Conservation (phyloP, 1,284 basidiomycete genomes). For the Schizophyllum commune region DNA sequence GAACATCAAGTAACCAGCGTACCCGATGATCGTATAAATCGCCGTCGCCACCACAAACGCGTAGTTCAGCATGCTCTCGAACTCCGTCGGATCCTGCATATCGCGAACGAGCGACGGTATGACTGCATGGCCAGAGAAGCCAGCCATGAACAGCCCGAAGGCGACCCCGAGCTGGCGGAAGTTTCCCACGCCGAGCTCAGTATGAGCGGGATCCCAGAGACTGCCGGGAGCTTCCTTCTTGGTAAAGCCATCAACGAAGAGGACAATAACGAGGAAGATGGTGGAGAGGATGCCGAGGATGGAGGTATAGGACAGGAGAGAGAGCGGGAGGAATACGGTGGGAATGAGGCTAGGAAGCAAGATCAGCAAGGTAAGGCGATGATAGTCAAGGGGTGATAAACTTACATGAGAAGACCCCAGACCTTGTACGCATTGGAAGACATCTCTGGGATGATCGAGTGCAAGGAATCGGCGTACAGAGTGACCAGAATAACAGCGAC, state of each 20-base stretch:
- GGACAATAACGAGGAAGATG: conserved; percentile 68
- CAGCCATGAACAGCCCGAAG: conserved; percentile 93
- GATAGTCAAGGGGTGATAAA: conserved; percentile 2
- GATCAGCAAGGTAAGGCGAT: not conserved
- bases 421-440: conserved; percentile 72
- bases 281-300: conserved; percentile 80
- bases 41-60: conserved; percentile 81
- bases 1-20: conserved; percentile 90
- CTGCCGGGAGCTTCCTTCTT: conserved; percentile 80
- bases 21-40: conserved; percentile 77
- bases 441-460: conserved; percentile 60
- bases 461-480: conserved; percentile 79
- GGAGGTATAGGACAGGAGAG: conserved; percentile 79
- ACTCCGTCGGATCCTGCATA: conserved; percentile 80
- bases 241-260: conserved; percentile 79
- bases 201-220: conserved; percentile 68
- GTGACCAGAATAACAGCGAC: conserved; percentile 81
- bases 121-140: conserved; percentile 92
- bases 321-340: conserved; percentile 78
- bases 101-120: conserved; percentile 87
- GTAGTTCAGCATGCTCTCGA: conserved; percentile 77
- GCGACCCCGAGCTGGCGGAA: conserved; percentile 62
- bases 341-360: conserved; percentile 56
- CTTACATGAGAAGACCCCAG: conserved; percentile 66
- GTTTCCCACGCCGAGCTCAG: conserved; percentile 52